Percentiles rank a stretch among this genome's conserved stretches.
phyloP scores from a whole-genome alignment of 2,329 filamentous ascomycete genomes.

The Exophiala sideris region DNA sequence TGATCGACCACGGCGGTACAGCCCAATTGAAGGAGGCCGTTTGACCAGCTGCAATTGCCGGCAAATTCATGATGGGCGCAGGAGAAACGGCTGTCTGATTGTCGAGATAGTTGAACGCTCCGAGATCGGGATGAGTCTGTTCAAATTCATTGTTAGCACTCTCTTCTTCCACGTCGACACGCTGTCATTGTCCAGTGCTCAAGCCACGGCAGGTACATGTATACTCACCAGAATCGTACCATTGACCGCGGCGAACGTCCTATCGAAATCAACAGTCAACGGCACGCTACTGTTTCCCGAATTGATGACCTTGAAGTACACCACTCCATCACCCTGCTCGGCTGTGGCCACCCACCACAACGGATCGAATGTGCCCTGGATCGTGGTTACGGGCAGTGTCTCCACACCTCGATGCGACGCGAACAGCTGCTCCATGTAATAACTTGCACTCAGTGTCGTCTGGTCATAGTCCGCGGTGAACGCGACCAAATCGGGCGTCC shows the following conservation, averaged over 20 bases:
- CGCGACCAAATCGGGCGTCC: slow-evolving; percentile 37
- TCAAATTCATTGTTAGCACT: neutral
- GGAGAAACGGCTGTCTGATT: slow-evolving; percentile 29
- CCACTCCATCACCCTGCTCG: slow-evolving; percentile 7
- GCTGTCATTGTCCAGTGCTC: too few relatives aligned
- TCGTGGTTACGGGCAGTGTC: slow-evolving; percentile 31
- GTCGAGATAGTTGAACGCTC: slow-evolving; percentile 30
- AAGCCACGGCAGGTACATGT: too few relatives aligned
- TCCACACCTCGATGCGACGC: slow-evolving; percentile 33
- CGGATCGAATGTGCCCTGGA: slow-evolving; percentile 24
- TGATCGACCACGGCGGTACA: slow-evolving; percentile 29
- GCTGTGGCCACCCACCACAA: slow-evolving; percentile 21
- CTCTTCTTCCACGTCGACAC: too few relatives aligned
- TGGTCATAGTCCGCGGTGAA: slow-evolving; percentile 32
- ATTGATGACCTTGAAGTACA: slow-evolving; percentile 24
- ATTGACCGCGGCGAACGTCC: slow-evolving; percentile 27
- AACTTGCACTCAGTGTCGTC: slow-evolving; percentile 34
- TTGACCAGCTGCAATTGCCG: slow-evolving; percentile 3
- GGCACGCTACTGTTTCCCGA: slow-evolving; percentile 22
- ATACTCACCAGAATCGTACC: slow-evolving; percentile 28
- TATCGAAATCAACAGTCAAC: slow-evolving; percentile 26
- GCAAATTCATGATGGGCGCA: slow-evolving; percentile 17
- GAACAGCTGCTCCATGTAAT: slow-evolving; percentile 38
- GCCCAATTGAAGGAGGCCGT: slow-evolving; percentile 26
- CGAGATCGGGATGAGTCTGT: slow-evolving; percentile 23